A percentile compares a stretch with the other conserved stretches of the same genome.
Conservation (phyloP, 208 protist genomes). For the Hexamita inflata region DNA sequence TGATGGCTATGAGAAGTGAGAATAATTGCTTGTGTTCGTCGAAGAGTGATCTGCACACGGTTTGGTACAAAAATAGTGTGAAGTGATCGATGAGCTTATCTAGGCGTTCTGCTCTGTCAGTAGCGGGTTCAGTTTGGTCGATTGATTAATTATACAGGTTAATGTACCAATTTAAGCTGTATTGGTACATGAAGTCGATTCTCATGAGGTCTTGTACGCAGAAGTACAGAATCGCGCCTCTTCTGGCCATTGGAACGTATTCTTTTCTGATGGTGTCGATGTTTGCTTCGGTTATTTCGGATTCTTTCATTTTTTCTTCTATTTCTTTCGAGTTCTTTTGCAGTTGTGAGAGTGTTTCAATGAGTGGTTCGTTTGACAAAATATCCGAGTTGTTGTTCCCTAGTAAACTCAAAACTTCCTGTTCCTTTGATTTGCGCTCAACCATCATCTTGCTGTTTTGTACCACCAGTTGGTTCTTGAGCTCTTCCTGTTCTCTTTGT, state of each 20-base stretch:
- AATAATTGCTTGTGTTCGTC: slow-evolving; percentile 91
- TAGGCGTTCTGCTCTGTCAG: slow-evolving; percentile 68
- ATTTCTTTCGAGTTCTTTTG: slow-evolving; percentile 86
- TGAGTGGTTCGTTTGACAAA: slow-evolving; percentile 89
- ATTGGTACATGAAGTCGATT: slow-evolving; percentile 96
- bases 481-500: slow-evolving; percentile 76
- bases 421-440: slow-evolving; percentile 85
- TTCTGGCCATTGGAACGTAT: slow-evolving; percentile 80
- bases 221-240: slow-evolving; percentile 90
- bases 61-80: slow-evolving; percentile 82
- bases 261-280: slow-evolving; percentile 76
- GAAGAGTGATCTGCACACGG: slow-evolving; percentile 91
- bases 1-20: slow-evolving; percentile 84
- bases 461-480: slow-evolving; percentile 78
- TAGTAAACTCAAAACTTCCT: slow-evolving; percentile 83
- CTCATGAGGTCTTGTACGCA: slow-evolving; percentile 73
- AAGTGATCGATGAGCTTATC: slow-evolving; percentile 83
- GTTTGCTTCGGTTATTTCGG: slow-evolving; percentile 73
- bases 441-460: slow-evolving; percentile 81
- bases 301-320: slow-evolving; percentile 75
- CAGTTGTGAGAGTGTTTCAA: slow-evolving; percentile 88
- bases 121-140: slow-evolving; percentile 60
- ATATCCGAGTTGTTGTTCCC: slow-evolving; percentile 78
- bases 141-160: slow-evolving; percentile 85
- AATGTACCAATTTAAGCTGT: slow-evolving; percentile 83